Evolutionary conservation across 2,329 filamentous ascomycete species (phyloP).

Genomic region (Beauveria rudraprayagi): DNA sequence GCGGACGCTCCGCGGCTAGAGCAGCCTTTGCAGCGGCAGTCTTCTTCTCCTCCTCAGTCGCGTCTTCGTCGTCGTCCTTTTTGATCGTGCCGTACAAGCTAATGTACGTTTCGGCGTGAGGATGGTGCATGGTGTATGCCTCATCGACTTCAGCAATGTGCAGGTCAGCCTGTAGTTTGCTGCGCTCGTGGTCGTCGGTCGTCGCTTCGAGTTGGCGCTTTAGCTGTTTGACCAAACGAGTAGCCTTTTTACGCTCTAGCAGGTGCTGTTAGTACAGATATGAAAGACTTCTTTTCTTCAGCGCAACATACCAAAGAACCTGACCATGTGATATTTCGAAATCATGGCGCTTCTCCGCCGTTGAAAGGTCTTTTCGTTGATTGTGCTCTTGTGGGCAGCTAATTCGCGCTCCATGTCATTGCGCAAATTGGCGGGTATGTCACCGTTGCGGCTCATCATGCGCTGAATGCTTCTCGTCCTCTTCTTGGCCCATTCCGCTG

Average conservation of each 20-base stretch:
- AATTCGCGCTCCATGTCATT: slow-evolving; percentile 67
- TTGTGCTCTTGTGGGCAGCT: slow-evolving; percentile 55
- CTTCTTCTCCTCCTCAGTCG: slow-evolving; percentile 28
- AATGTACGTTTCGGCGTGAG: slow-evolving; percentile 63
- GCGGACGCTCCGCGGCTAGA: slow-evolving; percentile 39
- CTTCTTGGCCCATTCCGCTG: slow-evolving; percentile 59
- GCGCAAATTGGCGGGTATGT: slow-evolving; percentile 59
- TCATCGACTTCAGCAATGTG: slow-evolving; percentile 65
- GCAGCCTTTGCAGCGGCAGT: slow-evolving; percentile 34
- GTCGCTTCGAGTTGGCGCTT: slow-evolving; percentile 47
- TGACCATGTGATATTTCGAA: slow-evolving; percentile 71
- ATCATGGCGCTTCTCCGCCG: slow-evolving; percentile 64
- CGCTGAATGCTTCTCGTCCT: slow-evolving; percentile 62
- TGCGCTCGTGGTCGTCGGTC: slow-evolving; percentile 42
- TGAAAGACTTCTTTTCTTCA: background rate
- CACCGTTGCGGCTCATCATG: slow-evolving; percentile 50
- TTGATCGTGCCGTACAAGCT: slow-evolving; percentile 44
- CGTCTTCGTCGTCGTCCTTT: slow-evolving; percentile 29
- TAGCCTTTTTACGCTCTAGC: slow-evolving; percentile 64
- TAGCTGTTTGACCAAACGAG: slow-evolving; percentile 57
- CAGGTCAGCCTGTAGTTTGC: slow-evolving; percentile 46
- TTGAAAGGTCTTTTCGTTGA: slow-evolving; percentile 50
- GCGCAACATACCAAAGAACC: slow-evolving; percentile 63
- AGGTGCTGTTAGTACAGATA: background rate
- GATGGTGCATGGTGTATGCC: slow-evolving; percentile 67